A percentile compares a stretch with the other conserved stretches of the same genome.
Conservation (phyloP, 2,329 filamentous ascomycete genomes). For the Cladophialophora chaetospira region DNA sequence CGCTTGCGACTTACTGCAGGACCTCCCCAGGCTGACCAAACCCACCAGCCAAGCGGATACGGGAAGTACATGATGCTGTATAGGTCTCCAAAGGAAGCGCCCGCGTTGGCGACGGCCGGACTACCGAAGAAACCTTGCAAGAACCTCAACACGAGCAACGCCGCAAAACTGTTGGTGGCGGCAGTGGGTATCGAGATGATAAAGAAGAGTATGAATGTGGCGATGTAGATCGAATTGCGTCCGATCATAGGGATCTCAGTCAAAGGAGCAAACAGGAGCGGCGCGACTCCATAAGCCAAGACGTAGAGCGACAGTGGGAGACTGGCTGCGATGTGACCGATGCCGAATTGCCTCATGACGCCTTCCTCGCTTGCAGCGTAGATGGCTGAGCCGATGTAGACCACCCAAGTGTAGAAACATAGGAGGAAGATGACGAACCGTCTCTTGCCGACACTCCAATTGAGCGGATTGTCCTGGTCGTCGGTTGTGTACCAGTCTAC, state of each 20-base stretch:
- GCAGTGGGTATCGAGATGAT: conserved; percentile 66
- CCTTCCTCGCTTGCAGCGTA: conserved; percentile 34
- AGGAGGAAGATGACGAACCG: conserved; percentile 32
- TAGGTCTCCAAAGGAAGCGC: conserved; percentile 52
- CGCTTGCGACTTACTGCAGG: too few species aligned
- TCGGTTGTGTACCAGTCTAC: conserved; percentile 50
- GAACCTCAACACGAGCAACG: conserved; percentile 65
- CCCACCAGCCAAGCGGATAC: conserved; percentile 62
- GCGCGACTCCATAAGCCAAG: conserved; percentile 55
- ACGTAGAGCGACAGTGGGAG: conserved; percentile 40
- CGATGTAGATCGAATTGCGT: conserved; percentile 67
- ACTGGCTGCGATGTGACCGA: conserved; percentile 34
- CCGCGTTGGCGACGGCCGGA: conserved; percentile 63
- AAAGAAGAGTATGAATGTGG: conserved; percentile 68
- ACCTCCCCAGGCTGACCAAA: conserved; percentile 41
- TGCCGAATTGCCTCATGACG: conserved; percentile 32
- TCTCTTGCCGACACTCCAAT: conserved; percentile 37
- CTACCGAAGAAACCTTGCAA: conserved; percentile 67
- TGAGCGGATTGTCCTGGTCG: conserved; percentile 54
- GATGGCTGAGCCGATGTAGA: conserved; percentile 40
- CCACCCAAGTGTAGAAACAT: conserved; percentile 40
- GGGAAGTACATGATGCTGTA: conserved; percentile 46
- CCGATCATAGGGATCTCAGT: conserved; percentile 61
- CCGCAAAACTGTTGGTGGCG: conserved; percentile 62
- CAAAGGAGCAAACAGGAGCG: conserved; percentile 63